phyloP scores from a whole-genome alignment of 2,329 filamentous ascomycete species.

The Phyllosticta citrichinensis region DNA sequence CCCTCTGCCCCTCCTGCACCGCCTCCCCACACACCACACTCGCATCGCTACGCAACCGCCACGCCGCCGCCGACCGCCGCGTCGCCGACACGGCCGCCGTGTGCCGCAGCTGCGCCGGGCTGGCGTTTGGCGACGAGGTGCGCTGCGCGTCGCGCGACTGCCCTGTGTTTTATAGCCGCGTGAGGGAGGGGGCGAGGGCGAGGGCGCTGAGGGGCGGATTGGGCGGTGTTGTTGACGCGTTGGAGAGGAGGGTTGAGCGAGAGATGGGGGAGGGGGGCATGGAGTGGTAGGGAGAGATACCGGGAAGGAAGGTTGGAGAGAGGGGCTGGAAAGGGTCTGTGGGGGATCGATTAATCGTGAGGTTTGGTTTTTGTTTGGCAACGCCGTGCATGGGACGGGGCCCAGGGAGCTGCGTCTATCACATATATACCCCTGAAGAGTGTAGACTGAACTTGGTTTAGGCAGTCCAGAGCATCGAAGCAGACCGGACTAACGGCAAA shows the following conservation, averaged over 20 bases:
- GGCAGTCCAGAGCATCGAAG: too few relatives aligned
- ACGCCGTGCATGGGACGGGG: too few relatives aligned
- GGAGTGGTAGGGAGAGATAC: neutral
- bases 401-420: too few relatives aligned
- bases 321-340: too few relatives aligned
- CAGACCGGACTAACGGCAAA: too few relatives aligned
- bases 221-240: slow-evolving; percentile 18
- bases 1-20: slow-evolving; percentile 52
- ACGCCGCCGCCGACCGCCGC: slow-evolving; percentile 54
- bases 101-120: slow-evolving; percentile 69
- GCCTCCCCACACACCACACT: slow-evolving; percentile 50
- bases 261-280: neutral
- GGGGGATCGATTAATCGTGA: too few relatives aligned
- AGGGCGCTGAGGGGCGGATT: slow-evolving; percentile 17
- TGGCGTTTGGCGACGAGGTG: slow-evolving; percentile 67
- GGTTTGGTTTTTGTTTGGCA: too few relatives aligned
- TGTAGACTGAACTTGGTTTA: too few relatives aligned
- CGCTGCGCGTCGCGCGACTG: slow-evolving; percentile 85
- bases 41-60: slow-evolving; percentile 50
- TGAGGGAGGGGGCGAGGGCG: slow-evolving; percentile 43
- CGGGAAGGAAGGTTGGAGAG: neutral
- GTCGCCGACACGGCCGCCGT: slow-evolving; percentile 56
- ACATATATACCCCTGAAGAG: too few relatives aligned
- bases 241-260: slow-evolving; percentile 16
- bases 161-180: slow-evolving; percentile 76